Base-by-base conservation (phyloP, 2,329 filamentous ascomycete species). In the Fusarium concolor region DNA sequence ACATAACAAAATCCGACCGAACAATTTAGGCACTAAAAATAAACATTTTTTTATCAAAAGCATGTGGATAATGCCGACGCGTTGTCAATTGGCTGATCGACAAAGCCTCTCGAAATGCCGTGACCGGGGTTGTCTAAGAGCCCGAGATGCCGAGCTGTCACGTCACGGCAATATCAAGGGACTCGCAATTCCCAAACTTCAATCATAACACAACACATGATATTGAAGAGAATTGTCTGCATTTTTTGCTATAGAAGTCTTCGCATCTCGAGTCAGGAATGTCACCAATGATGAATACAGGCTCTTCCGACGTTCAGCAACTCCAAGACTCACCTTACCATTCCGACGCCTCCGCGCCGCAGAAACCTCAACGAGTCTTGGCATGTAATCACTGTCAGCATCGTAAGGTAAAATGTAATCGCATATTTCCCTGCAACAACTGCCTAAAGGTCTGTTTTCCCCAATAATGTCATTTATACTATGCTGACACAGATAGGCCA, bases 71-170 rank as follows among this genome's bases (percentile, higher is more conserved):
- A 20, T 15, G 15, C n/a, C 11, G 18, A 29, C 11, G 5, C 3
- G 29, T 4, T 15, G 43, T 26, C 35, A 12, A 56, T 54, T 54
- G 47, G 54, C n/a, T 43, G 5, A 20, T 24, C 5, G 0, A 22
- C 6, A 2, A 10, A 7, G 10, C 3, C 31, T 6, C 15, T 18
- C 8, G 12, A 17, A n/a, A n/a, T 15, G 41, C 41, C 49, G 46
- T 26, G 42, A 47, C 58, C 60, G 60, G 60, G 58, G 26, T 44
- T 2, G 6, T 22, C 4, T 6, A 63, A 62, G 42, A 56, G 26
- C 60, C 60, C 60, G 60, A 62, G 60, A 62, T 12, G n/a, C 60
- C 60, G 60, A 62, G 60, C 20, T 31, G 26, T 24, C 35, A 59
- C 5, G 14, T 18, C 24, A 33, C 39, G 46, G 45, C 14, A 45